Evolutionary conservation across 805 yeast genomes (phyloP), one percentile per base, ranked within the genome.

Genomic region (Monosporozyma unispora): DNA sequence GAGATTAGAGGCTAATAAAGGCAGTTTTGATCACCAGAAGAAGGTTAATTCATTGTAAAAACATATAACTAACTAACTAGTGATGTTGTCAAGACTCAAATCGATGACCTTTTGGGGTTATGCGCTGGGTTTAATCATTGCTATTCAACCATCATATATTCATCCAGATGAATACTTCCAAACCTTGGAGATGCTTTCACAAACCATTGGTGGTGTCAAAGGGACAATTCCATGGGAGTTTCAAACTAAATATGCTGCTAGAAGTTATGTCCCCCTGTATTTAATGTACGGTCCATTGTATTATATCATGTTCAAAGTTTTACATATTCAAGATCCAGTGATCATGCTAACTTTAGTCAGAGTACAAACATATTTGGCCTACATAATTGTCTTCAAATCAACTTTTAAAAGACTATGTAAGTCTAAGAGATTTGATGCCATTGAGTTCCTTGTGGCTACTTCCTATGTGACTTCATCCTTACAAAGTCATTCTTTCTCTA

Each of bases 121-220:
- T 43, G 47, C 35, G 1, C 47, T 60, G 1, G 62, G 66, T n/a
- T 67, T 84, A 21, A 68, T 76, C 23, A 69, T 87, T 43, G 81
- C 85, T 0, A 62, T 85, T 1, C 79, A 84, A 49, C 75, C 84
- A 28, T 87, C 96, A 0, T 93, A 95, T 62, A 81, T 93, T 45
- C 99, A 95, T 57, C 99, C 99, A 0, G 99, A 93, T 71, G 99
- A 93, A 69, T 96, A 90, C 64, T 87, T 87, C 63, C 99, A 95
- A 64, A 78, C 82, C n/a, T 77, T 95, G 45, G 95, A 89, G 63
- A 83, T 84, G 0, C 60, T 91, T 22, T 51, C 54, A 8, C 46
- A 42, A 3, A 38, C 45, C 25, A 46, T 55, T n/a, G 45, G 47
- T 11, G 49, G 52, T 3, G 45, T 45, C 2, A 47, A 47, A 8